Evolutionary conservation across 2,329 filamentous ascomycete species (phyloP), one percentile per base, ranked within the genome.

Genomic region (Colletotrichum sp.): DNA sequence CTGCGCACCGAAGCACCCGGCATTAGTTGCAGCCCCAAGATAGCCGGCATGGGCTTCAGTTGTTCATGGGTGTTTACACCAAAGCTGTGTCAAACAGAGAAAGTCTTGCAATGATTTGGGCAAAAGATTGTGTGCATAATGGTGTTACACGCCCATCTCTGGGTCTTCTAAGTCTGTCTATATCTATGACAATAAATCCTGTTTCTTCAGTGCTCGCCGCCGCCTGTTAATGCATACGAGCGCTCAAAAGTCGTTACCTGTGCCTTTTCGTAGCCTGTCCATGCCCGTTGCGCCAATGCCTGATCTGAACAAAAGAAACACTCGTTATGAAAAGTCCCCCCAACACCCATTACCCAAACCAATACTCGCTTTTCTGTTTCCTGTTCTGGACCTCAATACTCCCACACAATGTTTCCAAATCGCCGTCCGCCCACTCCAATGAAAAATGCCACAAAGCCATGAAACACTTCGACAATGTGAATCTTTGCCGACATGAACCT

Each of bases 21-120:
- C 16, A 1, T 18, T 18, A 1, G 8, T 18, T 2, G 36, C 16
- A 38, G 36, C 36, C 6, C 18, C 18, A 48, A n/a, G 9, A 1
- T 12, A 6, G 38, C 18, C 6, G 16, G 8, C 16, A 43, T 10
- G 43, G 18, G 6, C 43, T 21, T 21, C 43, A 12, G 7, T n/a
- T 6, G 2, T 48, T 13, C 43, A n/a, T 18, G 34, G 0, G 34
- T 2, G 34, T 0, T 36, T 4, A 1, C 38, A n/a, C 10, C 5
- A n/a, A 48, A 6, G 18, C 10, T 48, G 6, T 48, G 0, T 13
- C 43, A 0, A 12, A 21, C 8, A 3, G 43, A 21, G 1, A 21
- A 21, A 2, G 12, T 48, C n/a, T 48, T 13, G 43, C 18, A n/a
- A 48, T 48, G 43, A 2, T 8, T 48, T 13, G 10, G n/a, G 1